Percentiles rank a stretch among this genome's conserved stretches.
These are phyloP conservation scores for Musa schizocarpa DNA, from an alignment of 176 grass and related monocot genomes.

Conservation along the genomic window DNA sequence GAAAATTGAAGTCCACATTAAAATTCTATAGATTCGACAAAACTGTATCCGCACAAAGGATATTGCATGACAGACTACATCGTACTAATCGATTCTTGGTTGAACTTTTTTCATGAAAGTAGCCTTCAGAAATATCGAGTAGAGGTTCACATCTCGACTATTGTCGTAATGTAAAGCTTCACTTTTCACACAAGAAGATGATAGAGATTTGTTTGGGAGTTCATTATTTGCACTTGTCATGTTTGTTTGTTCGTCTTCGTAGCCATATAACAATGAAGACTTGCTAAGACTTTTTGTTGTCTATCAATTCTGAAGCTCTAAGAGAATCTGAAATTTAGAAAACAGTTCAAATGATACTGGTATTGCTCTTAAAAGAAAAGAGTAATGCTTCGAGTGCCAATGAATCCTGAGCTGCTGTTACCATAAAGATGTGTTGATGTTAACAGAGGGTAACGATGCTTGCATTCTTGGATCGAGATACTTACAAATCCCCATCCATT, in stretches of 20 bases:
- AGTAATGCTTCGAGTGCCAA: background rate
- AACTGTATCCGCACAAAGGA: background rate
- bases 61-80: background rate
- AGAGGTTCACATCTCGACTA: too few species aligned
- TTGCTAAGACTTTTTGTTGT: background rate
- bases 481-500: constrained; percentile 23
- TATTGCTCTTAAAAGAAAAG: background rate
- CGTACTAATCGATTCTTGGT: background rate
- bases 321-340: background rate
- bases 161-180: too few species aligned
- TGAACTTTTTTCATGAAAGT: too few species aligned
- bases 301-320: too few species aligned
- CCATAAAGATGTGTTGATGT: background rate
- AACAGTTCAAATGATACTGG: background rate
- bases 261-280: background rate
- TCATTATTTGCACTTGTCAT: background rate
- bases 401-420: background rate
- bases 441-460: background rate
- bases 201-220: background rate
- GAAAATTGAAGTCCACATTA: background rate
- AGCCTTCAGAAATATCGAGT: too few species aligned
- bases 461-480: background rate
- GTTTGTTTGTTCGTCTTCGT: background rate
- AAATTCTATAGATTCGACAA: background rate
- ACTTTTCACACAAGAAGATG: too few species aligned